Conservation (phyloP, 2,329 filamentous ascomycete genomes). For the Colletotrichum melonis region DNA sequence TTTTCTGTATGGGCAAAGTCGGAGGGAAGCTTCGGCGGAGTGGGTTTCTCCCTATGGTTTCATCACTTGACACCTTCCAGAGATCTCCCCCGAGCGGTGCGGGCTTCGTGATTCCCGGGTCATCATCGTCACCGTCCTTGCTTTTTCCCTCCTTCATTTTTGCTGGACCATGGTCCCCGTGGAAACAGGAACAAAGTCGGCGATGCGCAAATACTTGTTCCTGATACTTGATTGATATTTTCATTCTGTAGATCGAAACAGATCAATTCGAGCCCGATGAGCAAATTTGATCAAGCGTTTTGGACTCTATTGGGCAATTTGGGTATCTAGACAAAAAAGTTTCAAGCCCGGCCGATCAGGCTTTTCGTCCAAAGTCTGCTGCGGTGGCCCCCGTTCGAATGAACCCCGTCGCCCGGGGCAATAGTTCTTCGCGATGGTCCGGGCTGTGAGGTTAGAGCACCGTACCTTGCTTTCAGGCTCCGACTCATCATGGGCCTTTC, state of each 20-base stretch:
- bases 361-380: background rate
- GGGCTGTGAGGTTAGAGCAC: background rate
- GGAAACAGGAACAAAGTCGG: constrained; percentile 22
- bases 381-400: background rate
- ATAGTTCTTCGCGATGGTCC: constrained; percentile 10
- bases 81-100: background rate
- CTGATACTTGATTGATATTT: background rate
- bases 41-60: background rate
- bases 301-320: background rate
- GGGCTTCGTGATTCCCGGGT: background rate
- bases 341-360: background rate
- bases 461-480: background rate
- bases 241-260: background rate
- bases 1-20: constrained; percentile 21
- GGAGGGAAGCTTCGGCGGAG: constrained; percentile 8
- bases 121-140: background rate
- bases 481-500: constrained; percentile 22
- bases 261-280: background rate
- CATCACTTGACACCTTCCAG: constrained; percentile 23
- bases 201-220: background rate
- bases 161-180: constrained; percentile 21
- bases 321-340: background rate
- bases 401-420: constrained; percentile 23
- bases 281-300: background rate
- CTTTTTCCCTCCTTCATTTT: background rate